Percentiles rank a stretch among this genome's conserved stretches.
Evolutionary conservation across 2,329 filamentous ascomycete species (phyloP).

Genomic region (Fusarium penzigii): DNA sequence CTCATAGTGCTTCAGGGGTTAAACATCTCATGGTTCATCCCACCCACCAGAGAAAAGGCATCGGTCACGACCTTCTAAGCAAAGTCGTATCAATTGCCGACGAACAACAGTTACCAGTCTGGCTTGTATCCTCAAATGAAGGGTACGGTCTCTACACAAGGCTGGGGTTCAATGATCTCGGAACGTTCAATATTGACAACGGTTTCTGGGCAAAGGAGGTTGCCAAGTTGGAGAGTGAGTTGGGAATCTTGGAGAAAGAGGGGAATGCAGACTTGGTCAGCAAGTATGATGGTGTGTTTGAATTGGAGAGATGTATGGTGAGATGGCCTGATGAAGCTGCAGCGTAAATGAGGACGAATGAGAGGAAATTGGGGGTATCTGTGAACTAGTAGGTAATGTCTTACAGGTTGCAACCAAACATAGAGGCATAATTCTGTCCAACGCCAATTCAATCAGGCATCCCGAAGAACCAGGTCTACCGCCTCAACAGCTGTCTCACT

Average conservation of each 20-base stretch:
- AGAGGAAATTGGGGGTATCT: neutral
- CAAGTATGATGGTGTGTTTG: neutral
- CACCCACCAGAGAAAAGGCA: conserved; percentile 21
- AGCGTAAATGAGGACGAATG: neutral
- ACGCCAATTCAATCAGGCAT: too few species aligned
- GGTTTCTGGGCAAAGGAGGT: conserved; percentile 21
- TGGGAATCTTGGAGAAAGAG: conserved; percentile 2
- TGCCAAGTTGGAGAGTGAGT: conserved; percentile 4
- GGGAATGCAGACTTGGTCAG: neutral
- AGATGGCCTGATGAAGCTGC: neutral
- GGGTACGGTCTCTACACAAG: conserved; percentile 17
- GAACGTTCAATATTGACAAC: conserved; percentile 21
- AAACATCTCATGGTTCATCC: conserved; percentile 28
- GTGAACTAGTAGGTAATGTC: neutral
- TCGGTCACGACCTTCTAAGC: conserved; percentile 16
- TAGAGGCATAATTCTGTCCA: neutral
- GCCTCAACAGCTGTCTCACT: neutral
- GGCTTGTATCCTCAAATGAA: conserved; percentile 21
- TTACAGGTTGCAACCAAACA: neutral
- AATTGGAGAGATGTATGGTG: neutral
- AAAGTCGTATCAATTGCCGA: conserved; percentile 20
- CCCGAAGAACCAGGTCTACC: neutral
- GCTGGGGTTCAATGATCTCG: conserved; percentile 18
- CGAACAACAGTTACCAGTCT: conserved; percentile 2
- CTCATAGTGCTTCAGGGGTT: conserved; percentile 12